Evolutionary conservation across 495 filamentous ascomycete species (phyloP).

Genomic region (Echria macrotheca): DNA sequence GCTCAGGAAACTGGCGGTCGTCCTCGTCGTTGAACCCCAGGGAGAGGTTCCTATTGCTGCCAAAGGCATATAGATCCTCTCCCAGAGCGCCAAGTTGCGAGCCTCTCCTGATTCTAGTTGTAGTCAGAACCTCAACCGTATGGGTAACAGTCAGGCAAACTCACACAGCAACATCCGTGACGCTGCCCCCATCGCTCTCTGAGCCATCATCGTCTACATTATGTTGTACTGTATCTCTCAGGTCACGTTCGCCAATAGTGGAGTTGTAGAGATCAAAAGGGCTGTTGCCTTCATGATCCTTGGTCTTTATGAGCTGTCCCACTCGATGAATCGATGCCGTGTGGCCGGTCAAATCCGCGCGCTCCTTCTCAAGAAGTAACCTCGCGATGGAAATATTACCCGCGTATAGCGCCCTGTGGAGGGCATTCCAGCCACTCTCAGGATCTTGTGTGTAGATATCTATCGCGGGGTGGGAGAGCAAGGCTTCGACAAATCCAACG

Average conservation of each 20-base stretch:
- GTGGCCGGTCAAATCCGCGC: conserved; percentile 53
- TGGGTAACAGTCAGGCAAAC: too few relatives aligned
- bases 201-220: conserved; percentile 32
- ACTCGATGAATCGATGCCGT: conserved; percentile 39
- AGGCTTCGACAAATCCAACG: conserved; percentile 63
- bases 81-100: conserved; percentile 32
- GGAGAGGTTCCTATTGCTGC: conserved; percentile 90
- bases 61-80: conserved; percentile 87
- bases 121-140: too few relatives aligned
- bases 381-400: conserved; percentile 86
- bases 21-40: conserved; percentile 90
- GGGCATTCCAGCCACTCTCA: conserved; percentile 92
- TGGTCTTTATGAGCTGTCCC: conserved; percentile 79
- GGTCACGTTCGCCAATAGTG: conserved; percentile 61
- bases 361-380: conserved; percentile 70
- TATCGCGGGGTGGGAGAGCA: conserved; percentile 74
- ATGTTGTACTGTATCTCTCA: conserved; percentile 27
- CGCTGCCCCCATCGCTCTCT: conserved; percentile 33
- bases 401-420: conserved; percentile 88
- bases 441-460: conserved; percentile 82
- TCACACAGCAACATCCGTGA: conserved; percentile 19
- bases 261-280: conserved; percentile 87
- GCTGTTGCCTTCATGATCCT: conserved; percentile 90
- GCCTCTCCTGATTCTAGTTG: neutral
- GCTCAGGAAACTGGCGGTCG: conserved; percentile 88